Evolutionary conservation across 148 eudicot genomes (phyloP), one percentile per base, ranked within the genome.

Genomic region (Amaranthus hypochondriacus): DNA sequence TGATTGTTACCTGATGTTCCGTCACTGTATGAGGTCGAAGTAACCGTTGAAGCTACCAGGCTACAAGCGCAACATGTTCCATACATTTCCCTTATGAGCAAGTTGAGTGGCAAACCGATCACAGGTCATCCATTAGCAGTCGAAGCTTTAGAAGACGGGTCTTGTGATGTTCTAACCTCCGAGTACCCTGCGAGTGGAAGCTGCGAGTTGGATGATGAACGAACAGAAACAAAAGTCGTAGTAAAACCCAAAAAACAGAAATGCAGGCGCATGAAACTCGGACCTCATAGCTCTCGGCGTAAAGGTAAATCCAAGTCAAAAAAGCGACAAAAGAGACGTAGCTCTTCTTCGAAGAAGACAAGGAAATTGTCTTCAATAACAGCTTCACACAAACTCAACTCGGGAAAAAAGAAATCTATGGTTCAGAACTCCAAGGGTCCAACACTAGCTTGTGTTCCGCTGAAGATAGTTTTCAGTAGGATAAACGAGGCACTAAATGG

Each of bases 51-150:
- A 76, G 82, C 86, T 56, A 75, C 87, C 73, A 73, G 79, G 65
- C 79, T 84, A 69, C 85, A 85, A 54, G 76, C 84, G 44, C 92
- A 83, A 62, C 92, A 83, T 18, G 94, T 89, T 59, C 96, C 98
- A 42, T 93, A 87, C 75, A 85, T 87, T 46, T 93, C 96, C 47
- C 86, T 90, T 47, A 85, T 85, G 94, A 90, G 98, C 86, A 90
- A 86, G 79, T 60, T 86, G 69, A 80, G 75, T 11, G 83, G 90
- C 61, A 84, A 83, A 72, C 85, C 96, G 1, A 75, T 93, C 65
- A 84, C 84, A 0, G 98, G 98, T 73, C 93, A 93, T 72, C 96
- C 98, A 5, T 71, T 90, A 14, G 51, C 86, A 5, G 88, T 90
- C 6, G 91, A 89, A 82, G 85, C 70, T 64, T 72, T 93, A 77